A percentile compares a stretch with the other conserved stretches of the same genome.
Evolutionary conservation across 345 rosid species (phyloP).

Genomic region (Physaria fendleri): DNA sequence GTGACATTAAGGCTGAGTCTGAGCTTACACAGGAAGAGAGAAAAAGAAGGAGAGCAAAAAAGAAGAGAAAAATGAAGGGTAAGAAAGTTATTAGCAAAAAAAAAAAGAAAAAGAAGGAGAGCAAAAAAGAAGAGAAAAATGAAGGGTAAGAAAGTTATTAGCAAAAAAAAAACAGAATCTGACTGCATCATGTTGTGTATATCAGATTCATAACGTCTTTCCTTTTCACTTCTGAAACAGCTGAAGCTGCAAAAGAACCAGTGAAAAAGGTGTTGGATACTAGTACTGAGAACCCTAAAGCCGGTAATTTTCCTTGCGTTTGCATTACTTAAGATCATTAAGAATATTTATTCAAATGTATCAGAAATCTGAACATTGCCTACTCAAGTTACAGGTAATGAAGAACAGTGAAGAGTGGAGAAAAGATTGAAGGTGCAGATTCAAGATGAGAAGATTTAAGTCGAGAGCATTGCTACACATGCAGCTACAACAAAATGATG

Average conservation of each 20-base stretch:
- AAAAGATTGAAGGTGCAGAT: not conserved
- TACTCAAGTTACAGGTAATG: constrained; percentile 9
- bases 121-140: constrained; percentile 90
- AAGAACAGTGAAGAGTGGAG: constrained; percentile 9
- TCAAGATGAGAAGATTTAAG: not conserved
- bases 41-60: constrained; percentile 95
- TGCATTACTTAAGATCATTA: not conserved
- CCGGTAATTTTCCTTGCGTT: constrained; percentile 32
- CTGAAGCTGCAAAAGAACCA: constrained; percentile 47
- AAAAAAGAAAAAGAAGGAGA: constrained; percentile 84
- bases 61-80: constrained; percentile 88
- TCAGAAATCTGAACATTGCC: not conserved
- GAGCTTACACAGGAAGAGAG: constrained; percentile 79
- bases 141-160: constrained; percentile 49
- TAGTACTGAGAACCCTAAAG: constrained; percentile 8
- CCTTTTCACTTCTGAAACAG: constrained; percentile 31
- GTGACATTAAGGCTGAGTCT: constrained; percentile 74
- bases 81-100: constrained; percentile 18
- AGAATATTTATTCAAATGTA: too few relatives aligned
- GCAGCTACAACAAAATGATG: too few relatives aligned
- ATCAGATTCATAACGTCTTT: constrained; percentile 1
- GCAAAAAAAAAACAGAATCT: not conserved
- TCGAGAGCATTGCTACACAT: not conserved
- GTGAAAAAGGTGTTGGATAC: constrained; percentile 40
- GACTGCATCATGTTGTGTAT: not conserved